Evolutionary conservation across 352 stramenopile species (phyloP), one percentile per base, ranked within the genome.

Genomic region (Peronosclerospora sorghi): DNA sequence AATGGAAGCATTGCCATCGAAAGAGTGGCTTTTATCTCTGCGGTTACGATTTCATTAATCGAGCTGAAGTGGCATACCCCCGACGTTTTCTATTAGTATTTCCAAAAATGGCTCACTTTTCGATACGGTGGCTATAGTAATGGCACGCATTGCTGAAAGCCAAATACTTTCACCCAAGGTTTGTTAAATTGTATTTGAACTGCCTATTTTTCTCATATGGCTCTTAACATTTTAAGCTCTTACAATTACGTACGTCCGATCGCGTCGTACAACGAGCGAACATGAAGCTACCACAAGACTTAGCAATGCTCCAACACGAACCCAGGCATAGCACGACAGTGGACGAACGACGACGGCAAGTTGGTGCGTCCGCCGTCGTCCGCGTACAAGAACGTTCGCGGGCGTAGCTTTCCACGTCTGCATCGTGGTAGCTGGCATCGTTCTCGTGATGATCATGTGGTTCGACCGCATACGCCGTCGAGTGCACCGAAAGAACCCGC

Each of bases 351-450:
- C 17, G 54, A 68, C 35, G 35, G n/a, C n/a, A n/a, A n/a, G n/a
- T n/a, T n/a, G n/a, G n/a, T n/a, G n/a, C n/a, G n/a, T n/a, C n/a
- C n/a, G 8, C 42, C 58, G 29, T 52, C 54, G 2, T 41, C 45
- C 3, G 41, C 45, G 21, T 63, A 69, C 55, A 54, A 50, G 40
- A 57, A 64, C 43, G 58, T 71, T 40, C 67, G 56, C 28, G 40
- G 65, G 20, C 62, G 38, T 15, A 59, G 64, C 26, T 85, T 79
- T 48, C 64, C 69, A 40, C 65, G 72, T 18, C 57, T 89, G n/a
- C n/a, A n/a, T n/a, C n/a, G n/a, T n/a, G n/a, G n/a, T n/a, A n/a
- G n/a, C n/a, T n/a, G n/a, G n/a, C n/a, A n/a, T n/a, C n/a, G n/a
- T n/a, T n/a, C n/a, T n/a, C n/a, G n/a, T n/a, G n/a, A n/a, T n/a